Conservation (phyloP, 148 eudicot genomes). For the Nyssa sinensis region DNA sequence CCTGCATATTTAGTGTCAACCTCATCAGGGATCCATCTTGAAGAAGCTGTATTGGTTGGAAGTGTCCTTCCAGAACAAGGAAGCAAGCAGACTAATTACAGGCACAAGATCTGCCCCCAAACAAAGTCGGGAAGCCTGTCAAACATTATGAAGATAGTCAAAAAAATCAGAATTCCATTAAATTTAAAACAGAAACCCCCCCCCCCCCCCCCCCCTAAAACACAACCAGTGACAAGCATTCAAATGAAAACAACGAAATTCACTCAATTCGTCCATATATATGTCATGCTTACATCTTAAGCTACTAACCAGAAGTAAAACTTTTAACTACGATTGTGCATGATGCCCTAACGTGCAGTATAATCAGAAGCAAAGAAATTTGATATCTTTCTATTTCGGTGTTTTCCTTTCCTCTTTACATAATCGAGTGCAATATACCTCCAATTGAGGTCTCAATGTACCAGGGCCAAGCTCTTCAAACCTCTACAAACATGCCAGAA, state of each 20-base stretch:
- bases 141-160: slow-evolving; percentile 11
- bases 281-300: slow-evolving; percentile 8
- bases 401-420: slow-evolving; percentile 28
- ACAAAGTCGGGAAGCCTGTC: slow-evolving; percentile 25
- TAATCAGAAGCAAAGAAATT: slow-evolving; percentile 10
- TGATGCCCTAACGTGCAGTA: background rate
- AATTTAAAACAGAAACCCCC: background rate
- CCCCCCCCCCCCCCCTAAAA: background rate
- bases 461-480: slow-evolving; percentile 6
- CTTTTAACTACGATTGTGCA: background rate
- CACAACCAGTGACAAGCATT: background rate
- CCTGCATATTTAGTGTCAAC: slow-evolving; percentile 7
- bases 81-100: background rate
- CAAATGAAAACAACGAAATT: background rate
- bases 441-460: slow-evolving; percentile 21
- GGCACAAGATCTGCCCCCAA: slow-evolving; percentile 11
- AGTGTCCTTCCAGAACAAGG: background rate
- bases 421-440: slow-evolving; percentile 35
- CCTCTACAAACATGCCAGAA: background rate
- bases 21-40: slow-evolving; percentile 1
- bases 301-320: slow-evolving; percentile 4
- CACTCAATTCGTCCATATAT: slow-evolving; percentile 3
- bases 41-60: slow-evolving; percentile 3
- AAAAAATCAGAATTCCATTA: background rate
- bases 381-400: slow-evolving; percentile 22